Conservation (phyloP, 2,329 filamentous ascomycete genomes). For the Penicillium sp. region DNA sequence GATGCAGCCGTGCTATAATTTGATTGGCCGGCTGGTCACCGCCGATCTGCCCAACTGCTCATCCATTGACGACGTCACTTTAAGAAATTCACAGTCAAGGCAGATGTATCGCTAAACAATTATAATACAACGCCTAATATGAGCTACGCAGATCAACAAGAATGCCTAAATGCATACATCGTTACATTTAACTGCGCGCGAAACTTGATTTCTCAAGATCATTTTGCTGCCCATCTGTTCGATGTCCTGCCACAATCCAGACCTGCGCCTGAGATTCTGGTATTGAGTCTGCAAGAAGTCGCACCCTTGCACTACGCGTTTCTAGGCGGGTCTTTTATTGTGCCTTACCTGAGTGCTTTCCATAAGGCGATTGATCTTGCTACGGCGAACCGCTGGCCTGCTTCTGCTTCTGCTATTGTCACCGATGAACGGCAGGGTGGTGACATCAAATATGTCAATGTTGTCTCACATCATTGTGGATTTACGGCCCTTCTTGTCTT, state of each 20-base stretch:
- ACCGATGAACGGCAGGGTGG: slow-evolving; percentile 1
- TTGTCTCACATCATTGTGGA: slow-evolving; percentile 71
- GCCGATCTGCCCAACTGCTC: no score
- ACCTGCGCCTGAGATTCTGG: slow-evolving; percentile 63
- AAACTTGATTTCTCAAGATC: slow-evolving; percentile 61
- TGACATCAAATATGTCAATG: slow-evolving; percentile 60
- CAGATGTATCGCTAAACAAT: no score
- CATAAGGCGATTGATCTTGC: slow-evolving; percentile 68
- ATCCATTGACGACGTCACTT: neutral
- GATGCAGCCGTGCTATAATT: neutral
- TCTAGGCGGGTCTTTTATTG: slow-evolving; percentile 75
- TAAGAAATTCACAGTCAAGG: neutral
- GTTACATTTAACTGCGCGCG: slow-evolving; percentile 89
- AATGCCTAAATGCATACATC: slow-evolving; percentile 64
- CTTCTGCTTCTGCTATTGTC: neutral
- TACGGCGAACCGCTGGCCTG: slow-evolving; percentile 43
- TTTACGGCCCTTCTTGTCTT: slow-evolving; percentile 91
- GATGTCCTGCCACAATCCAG: slow-evolving; percentile 46
- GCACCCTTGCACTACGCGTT: slow-evolving; percentile 81
- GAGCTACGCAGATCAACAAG: neutral
- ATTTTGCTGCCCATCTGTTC: slow-evolving; percentile 69
- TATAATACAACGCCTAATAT: neutral
- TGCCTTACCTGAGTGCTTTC: slow-evolving; percentile 70
- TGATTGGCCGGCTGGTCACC: neutral
- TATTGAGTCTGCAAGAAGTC: slow-evolving; percentile 77